These are phyloP conservation scores for Castanea mollissima DNA, from an alignment of 306 rosid species.

Conservation along the genomic window DNA sequence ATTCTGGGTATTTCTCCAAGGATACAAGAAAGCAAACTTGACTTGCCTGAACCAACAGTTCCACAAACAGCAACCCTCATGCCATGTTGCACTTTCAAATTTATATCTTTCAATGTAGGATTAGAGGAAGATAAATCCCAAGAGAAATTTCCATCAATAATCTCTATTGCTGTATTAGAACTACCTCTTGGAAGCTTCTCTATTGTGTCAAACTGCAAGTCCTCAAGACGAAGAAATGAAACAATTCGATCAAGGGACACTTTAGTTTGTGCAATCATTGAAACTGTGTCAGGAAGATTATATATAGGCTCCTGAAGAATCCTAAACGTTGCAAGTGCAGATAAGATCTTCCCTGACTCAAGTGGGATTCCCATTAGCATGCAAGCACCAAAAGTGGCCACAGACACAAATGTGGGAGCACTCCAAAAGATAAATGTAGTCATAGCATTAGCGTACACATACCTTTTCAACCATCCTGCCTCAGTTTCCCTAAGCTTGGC, in stretches of 20 bases:
- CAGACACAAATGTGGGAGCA: constrained; percentile 38
- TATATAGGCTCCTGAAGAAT: constrained; percentile 31
- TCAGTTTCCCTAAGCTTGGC: constrained; percentile 17
- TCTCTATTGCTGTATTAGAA: constrained; percentile 23
- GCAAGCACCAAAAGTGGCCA: constrained; percentile 32
- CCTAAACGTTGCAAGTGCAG: constrained; percentile 33
- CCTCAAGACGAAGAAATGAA: constrained; percentile 21
- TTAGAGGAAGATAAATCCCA: constrained; percentile 20
- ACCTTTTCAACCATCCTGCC: constrained; percentile 22
- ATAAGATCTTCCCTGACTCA: constrained; percentile 36
- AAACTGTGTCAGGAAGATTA: constrained; percentile 24
- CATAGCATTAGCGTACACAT: not conserved
- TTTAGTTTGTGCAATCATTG: constrained; percentile 27
- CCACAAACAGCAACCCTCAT: constrained; percentile 35
- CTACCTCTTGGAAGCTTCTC: constrained; percentile 22
- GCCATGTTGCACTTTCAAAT: constrained; percentile 11
- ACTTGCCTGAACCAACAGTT: constrained; percentile 38
- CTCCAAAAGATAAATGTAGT: constrained; percentile 20
- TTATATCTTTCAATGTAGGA: constrained; percentile 21
- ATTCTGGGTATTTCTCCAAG: constrained; percentile 27
- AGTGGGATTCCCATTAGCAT: constrained; percentile 30
- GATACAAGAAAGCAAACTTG: constrained; percentile 30
- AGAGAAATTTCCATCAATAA: constrained; percentile 29
- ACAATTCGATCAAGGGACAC: constrained; percentile 36
- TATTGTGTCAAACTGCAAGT: constrained; percentile 11